Evolutionary conservation across 805 yeast species (phyloP), one percentile per base, ranked within the genome.

Genomic region (Yarrowia sp.): DNA sequence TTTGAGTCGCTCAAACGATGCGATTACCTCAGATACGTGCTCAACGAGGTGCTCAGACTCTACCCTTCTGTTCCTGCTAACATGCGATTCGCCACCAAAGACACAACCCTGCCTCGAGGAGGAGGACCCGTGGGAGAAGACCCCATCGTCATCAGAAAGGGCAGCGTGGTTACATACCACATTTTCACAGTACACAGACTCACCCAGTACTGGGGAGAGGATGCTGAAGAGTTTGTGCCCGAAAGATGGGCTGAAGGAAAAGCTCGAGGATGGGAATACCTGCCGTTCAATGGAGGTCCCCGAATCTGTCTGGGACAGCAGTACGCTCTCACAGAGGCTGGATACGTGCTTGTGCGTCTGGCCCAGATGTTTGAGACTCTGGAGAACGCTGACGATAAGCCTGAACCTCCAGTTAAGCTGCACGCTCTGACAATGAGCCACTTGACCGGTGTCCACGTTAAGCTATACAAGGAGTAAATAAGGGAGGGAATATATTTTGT

Each of bases 231-330:
- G 61, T 84, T 82, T 74, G 75, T 76, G 15, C 87, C 87, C 2
- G 85, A 82, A 70, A 77, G 87, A 64, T 84, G 87, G 87, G 74
- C 72, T 26, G 79, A 79, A 68, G 70, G 73, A 42, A 75, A 82
- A 5, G 35, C 65, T 1, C 32, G 65, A 1, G 65, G 65, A 43
- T 84, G 86, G 86, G 83, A 81, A 26, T 84, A 81, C 73, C 73
- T 83, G 38, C 86, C 86, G 19, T 84, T 84, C 76, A 83, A 83
- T 71, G 87, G 86, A 58, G 87, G 87, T 9, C 86, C 87, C 16
- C 75, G 87, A 70, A 83, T 84, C 69, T 84, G 87, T 73, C 76
- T 84, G 66, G 87, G 87, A 46, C 86, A 84, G 76, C 86, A 84
- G 74, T 83, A 83, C 75, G 87, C 87, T 3, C 79, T 84, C 22